These are phyloP conservation scores for Paracoccidioides brasiliensis DNA, from an alignment of 2,329 filamentous ascomycete species.

Conservation along the genomic window DNA sequence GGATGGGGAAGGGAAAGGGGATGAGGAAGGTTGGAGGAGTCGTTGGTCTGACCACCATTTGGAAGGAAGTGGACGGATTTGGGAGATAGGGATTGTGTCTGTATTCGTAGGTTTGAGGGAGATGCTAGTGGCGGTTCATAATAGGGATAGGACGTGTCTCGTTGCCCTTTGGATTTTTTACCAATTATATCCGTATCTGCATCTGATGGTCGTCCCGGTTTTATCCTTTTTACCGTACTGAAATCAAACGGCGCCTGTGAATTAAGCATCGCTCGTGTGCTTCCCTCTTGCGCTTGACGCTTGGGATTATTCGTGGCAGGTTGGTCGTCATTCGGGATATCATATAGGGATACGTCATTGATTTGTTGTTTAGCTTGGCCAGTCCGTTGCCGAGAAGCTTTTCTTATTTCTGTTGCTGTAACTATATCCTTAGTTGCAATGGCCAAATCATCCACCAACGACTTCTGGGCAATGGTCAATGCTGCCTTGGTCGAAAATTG, in stretches of 20 bases:
- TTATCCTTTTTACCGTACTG: slow-evolving; percentile 20
- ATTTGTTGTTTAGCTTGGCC: neutral
- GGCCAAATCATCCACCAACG: slow-evolving; percentile 27
- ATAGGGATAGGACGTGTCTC: neutral
- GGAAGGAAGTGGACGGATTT: neutral
- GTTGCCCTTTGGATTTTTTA: neutral
- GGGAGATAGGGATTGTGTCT: neutral
- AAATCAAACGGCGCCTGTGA: slow-evolving; percentile 28
- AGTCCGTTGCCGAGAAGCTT: neutral
- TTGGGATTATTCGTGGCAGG: neutral
- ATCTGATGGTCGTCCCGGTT: neutral
- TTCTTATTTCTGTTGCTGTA: neutral
- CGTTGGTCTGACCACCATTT: neutral
- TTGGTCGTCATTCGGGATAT: neutral
- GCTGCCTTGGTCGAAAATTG: slow-evolving; percentile 31
- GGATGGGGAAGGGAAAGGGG: neutral
- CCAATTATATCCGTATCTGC: neutral
- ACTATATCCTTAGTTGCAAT: slow-evolving; percentile 14
- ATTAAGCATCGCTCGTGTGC: slow-evolving; percentile 21
- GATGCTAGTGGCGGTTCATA: neutral
- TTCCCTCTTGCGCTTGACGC: neutral
- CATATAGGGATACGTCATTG: neutral
- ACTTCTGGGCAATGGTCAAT: slow-evolving; percentile 25
- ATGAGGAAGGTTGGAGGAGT: neutral
- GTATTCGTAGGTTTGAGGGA: neutral